A percentile compares a stretch with the other conserved stretches of the same genome.
Conservation (phyloP, 169 alveolate genomes). For the Eimeria acervulina region DNA sequence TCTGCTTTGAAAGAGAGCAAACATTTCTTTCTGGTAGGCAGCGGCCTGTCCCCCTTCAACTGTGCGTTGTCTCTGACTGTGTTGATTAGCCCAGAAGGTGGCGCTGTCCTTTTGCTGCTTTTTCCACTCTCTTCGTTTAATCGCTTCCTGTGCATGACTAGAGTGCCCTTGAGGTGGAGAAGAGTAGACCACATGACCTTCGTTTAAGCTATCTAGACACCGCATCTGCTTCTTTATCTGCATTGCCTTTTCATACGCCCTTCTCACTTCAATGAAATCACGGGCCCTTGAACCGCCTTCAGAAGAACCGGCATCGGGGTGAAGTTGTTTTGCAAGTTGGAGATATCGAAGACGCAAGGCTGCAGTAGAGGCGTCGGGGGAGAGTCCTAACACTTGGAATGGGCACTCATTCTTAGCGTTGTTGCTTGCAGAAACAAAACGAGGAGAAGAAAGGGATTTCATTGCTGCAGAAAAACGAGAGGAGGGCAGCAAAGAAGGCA, state of each 20-base stretch:
- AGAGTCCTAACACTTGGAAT: conserved; percentile 10
- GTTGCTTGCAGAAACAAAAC: background rate
- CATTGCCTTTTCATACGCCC: conserved; percentile 16
- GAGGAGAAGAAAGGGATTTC: background rate
- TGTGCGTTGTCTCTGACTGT: background rate
- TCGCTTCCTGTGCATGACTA: background rate
- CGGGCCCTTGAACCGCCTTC: background rate
- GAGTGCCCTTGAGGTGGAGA: background rate
- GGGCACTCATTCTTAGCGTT: background rate
- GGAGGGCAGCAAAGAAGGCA: background rate
- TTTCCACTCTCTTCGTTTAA: background rate
- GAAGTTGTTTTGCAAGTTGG: conserved; percentile 20
- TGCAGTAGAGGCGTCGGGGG: background rate
- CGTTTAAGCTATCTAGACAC: background rate
- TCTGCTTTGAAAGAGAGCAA: background rate
- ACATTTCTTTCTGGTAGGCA: background rate
- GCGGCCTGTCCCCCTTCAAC: background rate
- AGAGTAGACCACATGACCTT: background rate
- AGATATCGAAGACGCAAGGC: background rate
- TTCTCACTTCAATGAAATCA: conserved; percentile 4
- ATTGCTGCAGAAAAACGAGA: background rate
- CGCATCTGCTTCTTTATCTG: background rate
- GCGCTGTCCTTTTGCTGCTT: background rate
- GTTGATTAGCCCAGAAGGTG: background rate
- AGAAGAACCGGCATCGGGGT: conserved; percentile 34